phyloP scores from a whole-genome alignment of 2,329 filamentous ascomycete genomes.

The Trichophaea hybrida region DNA sequence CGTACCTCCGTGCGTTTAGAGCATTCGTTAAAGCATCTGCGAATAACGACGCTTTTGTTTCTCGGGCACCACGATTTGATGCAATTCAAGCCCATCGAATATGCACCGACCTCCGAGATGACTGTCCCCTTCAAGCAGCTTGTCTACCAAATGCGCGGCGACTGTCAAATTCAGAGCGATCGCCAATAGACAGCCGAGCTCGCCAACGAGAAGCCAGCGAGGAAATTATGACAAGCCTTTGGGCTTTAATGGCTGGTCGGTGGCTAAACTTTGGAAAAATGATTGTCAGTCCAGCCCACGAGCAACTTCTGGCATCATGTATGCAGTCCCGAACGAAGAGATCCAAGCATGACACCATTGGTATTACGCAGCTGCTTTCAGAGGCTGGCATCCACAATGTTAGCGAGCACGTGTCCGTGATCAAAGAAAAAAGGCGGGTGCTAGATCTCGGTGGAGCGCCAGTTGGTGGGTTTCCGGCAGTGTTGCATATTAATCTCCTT shows the following conservation, averaged over 20 bases:
- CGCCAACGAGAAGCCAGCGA: slow-evolving; percentile 40
- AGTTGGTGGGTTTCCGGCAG: slow-evolving; percentile 42
- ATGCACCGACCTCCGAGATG: slow-evolving; percentile 69
- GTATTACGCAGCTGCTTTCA: slow-evolving; percentile 25
- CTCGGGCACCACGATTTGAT: slow-evolving; percentile 73
- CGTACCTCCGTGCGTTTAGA: slow-evolving; percentile 80
- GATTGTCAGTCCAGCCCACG: slow-evolving; percentile 40
- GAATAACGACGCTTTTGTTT: slow-evolving; percentile 63
- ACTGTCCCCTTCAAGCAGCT: slow-evolving; percentile 48
- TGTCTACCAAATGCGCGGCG: slow-evolving; percentile 52
- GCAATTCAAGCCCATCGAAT: slow-evolving; percentile 72
- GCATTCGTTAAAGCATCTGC: slow-evolving; percentile 53
- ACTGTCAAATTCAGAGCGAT: slow-evolving; percentile 45
- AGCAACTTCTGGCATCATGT: slow-evolving; percentile 23
- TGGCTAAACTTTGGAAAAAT: slow-evolving; percentile 47
- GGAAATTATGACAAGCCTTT: slow-evolving; percentile 40
- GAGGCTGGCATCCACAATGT: slow-evolving; percentile 33
- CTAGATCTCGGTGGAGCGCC: slow-evolving; percentile 47
- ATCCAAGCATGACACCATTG: slow-evolving; percentile 28
- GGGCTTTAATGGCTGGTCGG: slow-evolving; percentile 48
- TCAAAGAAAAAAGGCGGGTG: slow-evolving; percentile 47
- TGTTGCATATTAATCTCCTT: neutral
- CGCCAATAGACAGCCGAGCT: slow-evolving; percentile 34
- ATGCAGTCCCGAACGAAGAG: slow-evolving; percentile 28
- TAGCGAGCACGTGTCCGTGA: slow-evolving; percentile 47